These are phyloP conservation scores for Picea abies DNA, from an alignment of 83 land plant genomes.

Conservation along the genomic window DNA sequence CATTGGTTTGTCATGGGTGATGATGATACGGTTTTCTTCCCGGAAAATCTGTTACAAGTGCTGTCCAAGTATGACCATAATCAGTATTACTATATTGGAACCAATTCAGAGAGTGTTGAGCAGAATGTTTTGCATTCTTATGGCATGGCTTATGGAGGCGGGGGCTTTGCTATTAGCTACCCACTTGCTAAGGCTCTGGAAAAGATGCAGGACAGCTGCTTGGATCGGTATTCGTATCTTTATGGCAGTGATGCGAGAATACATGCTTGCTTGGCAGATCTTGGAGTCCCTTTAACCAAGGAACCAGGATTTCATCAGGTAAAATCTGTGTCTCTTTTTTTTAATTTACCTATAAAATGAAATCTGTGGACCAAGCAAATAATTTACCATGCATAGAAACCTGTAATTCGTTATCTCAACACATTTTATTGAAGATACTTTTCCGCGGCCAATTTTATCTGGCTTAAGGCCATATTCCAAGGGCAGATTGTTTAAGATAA, in stretches of 20 bases:
- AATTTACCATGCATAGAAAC: no score
- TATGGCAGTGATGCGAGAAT: constrained; percentile 63
- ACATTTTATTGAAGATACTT: no score
- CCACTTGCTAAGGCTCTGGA: constrained; percentile 67
- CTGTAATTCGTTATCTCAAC: no score
- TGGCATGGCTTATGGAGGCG: constrained; percentile 88
- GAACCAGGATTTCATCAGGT: constrained; percentile 81
- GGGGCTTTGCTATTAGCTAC: constrained; percentile 74
- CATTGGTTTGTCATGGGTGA: constrained; percentile 85
- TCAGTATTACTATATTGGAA: constrained; percentile 62
- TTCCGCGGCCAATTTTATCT: no score
- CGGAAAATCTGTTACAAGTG: constrained; percentile 57
- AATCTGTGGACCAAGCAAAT: no score
- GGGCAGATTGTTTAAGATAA: no score
- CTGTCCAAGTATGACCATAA: constrained; percentile 64
- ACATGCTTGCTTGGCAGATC: constrained; percentile 66
- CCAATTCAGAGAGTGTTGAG: constrained; percentile 57
- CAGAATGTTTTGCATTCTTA: constrained; percentile 49
- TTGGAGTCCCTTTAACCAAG: constrained; percentile 72
- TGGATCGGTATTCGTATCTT: constrained; percentile 54
- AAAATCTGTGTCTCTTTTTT: background rate
- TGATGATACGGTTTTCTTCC: constrained; percentile 73
- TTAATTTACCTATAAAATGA: no score
- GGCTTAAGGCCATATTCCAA: no score
- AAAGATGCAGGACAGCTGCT: constrained; percentile 51